Evolutionary conservation across 208 protist species (phyloP).

Genomic region (Herpetomonas tarakana): DNA sequence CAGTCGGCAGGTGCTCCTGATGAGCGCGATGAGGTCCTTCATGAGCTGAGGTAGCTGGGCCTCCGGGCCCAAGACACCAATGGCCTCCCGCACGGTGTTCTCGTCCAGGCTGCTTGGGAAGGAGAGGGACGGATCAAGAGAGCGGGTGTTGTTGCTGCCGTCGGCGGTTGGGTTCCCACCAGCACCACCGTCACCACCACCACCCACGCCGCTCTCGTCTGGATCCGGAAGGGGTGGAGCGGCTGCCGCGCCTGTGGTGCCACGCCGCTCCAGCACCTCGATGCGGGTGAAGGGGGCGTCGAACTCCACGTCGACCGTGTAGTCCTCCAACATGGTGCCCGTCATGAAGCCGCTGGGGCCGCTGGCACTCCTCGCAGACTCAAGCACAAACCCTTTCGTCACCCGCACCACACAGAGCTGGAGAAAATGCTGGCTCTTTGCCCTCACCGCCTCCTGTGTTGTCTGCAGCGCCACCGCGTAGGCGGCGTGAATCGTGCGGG

Average conservation of each 20-base stretch:
- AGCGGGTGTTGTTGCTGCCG: not conserved
- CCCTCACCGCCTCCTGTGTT: constrained; percentile 29
- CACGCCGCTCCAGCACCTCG: constrained; percentile 17
- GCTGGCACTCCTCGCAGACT: constrained; percentile 2
- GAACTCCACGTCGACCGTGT: constrained; percentile 58
- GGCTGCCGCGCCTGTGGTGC: not conserved
- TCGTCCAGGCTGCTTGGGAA: constrained; percentile 18
- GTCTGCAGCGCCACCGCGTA: constrained; percentile 32
- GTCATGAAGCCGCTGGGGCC: constrained; percentile 33
- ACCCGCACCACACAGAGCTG: constrained; percentile 24
- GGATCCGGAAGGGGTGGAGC: not conserved
- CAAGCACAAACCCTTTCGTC: constrained; percentile 31
- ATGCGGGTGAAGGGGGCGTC: constrained; percentile 48
- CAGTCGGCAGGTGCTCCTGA: constrained; percentile 47
- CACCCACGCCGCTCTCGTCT: not conserved
- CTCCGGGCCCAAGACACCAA: constrained; percentile 8
- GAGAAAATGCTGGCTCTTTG: constrained; percentile 23
- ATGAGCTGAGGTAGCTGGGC: constrained; percentile 39
- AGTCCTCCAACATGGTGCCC: constrained; percentile 52
- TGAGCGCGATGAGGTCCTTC: constrained; percentile 55
- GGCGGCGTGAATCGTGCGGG: constrained; percentile 44
- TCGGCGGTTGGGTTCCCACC: constrained; percentile 1
- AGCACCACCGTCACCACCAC: constrained; percentile 6
- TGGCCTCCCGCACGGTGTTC: constrained; percentile 12
- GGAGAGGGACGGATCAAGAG: constrained; percentile 8